Evolutionary conservation across 2,329 filamentous ascomycete genomes (phyloP), one percentile per base, ranked within the genome.

Genomic region (Diplodia mutila): DNA sequence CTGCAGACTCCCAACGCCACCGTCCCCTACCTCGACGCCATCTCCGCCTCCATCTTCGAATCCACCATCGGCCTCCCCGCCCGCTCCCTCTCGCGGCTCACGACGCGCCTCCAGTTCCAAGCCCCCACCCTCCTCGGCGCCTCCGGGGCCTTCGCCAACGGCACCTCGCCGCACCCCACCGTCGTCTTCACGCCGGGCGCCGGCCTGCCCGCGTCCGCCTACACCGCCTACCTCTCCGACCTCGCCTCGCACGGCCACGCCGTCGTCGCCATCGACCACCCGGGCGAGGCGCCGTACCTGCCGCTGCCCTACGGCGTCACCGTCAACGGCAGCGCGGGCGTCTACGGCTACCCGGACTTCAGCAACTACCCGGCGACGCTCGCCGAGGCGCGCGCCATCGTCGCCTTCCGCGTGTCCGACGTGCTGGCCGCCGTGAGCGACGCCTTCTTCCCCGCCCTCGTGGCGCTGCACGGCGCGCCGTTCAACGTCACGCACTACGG

Each of bases 11-110:
- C 72, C 2, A 64, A 67, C 48, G 70, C 68, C 25, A 72, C 72
- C n/a, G 69, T 69, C 21, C 67, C 71, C 6, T 74, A 75, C 63
- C 67, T 75, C 21, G 72, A 75, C 63, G 59, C 72, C 39, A 74
- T 68, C 18, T 73, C 66, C 1, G 72, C 73, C 4, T 18, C 27
- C 9, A 68, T 76, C 29, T 73, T 61, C 18, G 55, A 54, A n/a
- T 29, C 27, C 23, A 61, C 55, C n/a, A 42, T 69, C 37, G 53
- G 65, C 9, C 67, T 68, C 18, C 59, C 71, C 9, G 52, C 64
- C 18, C 23, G 42, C 7, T 54, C 51, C 27, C 25, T 54, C 14
- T 54, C 51, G 14, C 51, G 18, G 9, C 51, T 54, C 4, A 54
- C 51, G 1, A 54, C 51, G 6, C 25, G 18, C 23, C 55, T 61